phyloP scores from a whole-genome alignment of 1,284 basidiomycete species.

The Sporisorium sorghi region DNA sequence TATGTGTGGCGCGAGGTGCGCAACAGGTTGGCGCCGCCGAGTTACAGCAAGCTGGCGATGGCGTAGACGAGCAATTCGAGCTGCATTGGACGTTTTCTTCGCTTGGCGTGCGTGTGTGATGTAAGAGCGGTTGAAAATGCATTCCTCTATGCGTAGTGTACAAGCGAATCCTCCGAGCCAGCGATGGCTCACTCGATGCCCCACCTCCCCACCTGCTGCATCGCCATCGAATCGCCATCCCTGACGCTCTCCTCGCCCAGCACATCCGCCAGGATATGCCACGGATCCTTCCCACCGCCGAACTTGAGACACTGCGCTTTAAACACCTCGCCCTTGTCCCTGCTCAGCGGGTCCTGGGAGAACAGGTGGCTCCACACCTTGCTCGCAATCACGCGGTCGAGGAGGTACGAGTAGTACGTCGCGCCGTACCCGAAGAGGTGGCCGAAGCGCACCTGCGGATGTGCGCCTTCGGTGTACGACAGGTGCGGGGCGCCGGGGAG shows the following conservation, averaged over 20 bases:
- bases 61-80: conserved; percentile 20
- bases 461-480: conserved; percentile 27
- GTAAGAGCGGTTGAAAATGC: not conserved
- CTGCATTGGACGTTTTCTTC: not conserved
- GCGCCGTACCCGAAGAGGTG: conserved; percentile 96
- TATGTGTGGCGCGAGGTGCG: conserved; percentile 90
- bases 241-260: conserved; percentile 69
- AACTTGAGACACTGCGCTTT: conserved; percentile 81
- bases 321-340: conserved; percentile 78
- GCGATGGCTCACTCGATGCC: conserved; percentile 41
- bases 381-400: conserved; percentile 93
- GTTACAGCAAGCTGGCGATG: conserved; percentile 81
- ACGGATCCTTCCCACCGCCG: conserved; percentile 92
- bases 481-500: conserved; percentile 31
- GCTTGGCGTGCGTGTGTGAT: not conserved
- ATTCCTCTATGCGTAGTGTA: conserved; percentile 8
- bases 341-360: conserved; percentile 68
- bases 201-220: conserved; percentile 82
- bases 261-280: conserved; percentile 87
- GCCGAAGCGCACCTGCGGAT: conserved; percentile 91
- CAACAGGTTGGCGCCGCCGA: conserved; percentile 88
- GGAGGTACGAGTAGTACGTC: conserved; percentile 96
- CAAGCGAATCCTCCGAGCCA: not conserved
- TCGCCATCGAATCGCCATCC: conserved; percentile 77
- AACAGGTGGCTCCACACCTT: conserved; percentile 87